phyloP scores from a whole-genome alignment of 495 filamentous ascomycete genomes.

The Staphylotrichum tortipilum region DNA sequence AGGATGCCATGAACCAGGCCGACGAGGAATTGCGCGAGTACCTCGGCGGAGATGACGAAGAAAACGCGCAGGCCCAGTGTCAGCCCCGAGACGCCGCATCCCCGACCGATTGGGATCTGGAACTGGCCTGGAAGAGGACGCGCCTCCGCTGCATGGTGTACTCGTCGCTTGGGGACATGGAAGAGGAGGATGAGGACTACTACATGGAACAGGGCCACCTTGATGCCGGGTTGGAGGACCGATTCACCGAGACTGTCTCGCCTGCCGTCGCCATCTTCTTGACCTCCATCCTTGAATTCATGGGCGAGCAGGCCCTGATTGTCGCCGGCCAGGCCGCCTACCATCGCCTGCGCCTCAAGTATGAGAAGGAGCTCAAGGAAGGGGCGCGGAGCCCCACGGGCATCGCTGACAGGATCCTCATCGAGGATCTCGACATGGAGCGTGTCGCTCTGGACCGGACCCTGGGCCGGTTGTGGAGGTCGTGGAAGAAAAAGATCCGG shows the following conservation, averaged over 20 bases:
- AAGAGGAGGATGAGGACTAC: conserved; percentile 92
- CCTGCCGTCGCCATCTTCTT: conserved; percentile 92
- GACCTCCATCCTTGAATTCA: conserved; percentile 85
- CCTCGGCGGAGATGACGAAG: conserved; percentile 68
- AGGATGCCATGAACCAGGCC: conserved; percentile 76
- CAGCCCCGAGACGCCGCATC: conserved; percentile 45
- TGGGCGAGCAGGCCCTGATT: conserved; percentile 82
- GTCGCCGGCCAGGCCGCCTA: conserved; percentile 86
- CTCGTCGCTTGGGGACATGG: conserved; percentile 90
- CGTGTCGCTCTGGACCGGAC: conserved; percentile 82
- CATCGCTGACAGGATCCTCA: conserved; percentile 55
- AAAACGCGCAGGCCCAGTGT: conserved; percentile 48
- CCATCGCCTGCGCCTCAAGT: conserved; percentile 51
- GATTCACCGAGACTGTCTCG: conserved; percentile 61
- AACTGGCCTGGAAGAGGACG: conserved; percentile 83
- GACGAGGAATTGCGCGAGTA: conserved; percentile 89
- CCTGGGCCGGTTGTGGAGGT: conserved; percentile 83
- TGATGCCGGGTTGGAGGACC: conserved; percentile 45
- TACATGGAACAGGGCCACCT: conserved; percentile 66
- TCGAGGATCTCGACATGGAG: conserved; percentile 90
- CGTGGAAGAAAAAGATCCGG: conserved; percentile 81
- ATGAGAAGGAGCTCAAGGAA: conserved; percentile 44
- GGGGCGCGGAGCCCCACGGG: conserved; percentile 31
- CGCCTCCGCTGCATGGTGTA: conserved; percentile 96
- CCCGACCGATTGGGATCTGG: conserved; percentile 66